Base-by-base conservation (phyloP, 495 filamentous ascomycete genomes). In the Tuber magnatum region DNA sequence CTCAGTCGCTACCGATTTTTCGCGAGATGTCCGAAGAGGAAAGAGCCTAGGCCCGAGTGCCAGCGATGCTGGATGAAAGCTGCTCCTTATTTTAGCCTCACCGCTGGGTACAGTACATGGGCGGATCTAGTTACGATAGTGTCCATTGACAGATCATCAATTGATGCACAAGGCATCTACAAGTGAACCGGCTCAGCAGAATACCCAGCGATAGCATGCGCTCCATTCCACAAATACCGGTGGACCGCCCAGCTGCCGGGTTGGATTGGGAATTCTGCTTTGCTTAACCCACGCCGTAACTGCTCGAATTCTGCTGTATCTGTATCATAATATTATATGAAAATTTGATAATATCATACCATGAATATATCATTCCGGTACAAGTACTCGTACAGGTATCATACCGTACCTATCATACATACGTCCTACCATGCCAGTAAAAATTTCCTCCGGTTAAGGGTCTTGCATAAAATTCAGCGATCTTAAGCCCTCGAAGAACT, bases 1-100 rank as follows among this genome's bases (percentile, higher is more conserved):
- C 56, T 65, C 18, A 65, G 28, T 65, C 56, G 56, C 28, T 65
- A 65, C 56, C 56, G 28, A 65, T 65, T 65, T 65, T 65, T 65
- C 56, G 28, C 56, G 56, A 18, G 56, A 65, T 65, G 56, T 65
- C 28, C 18, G 12, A 28, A 65, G 56, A 9, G 56, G 39, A 40
- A 35, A 65, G 35, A 65, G 56, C 56, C 56, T 20, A 65, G 56
- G 35, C 56, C 6, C n/a, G 56, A 65, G 28, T 65, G 28, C 56
- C 56, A 65, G 56, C 56, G 28, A 65, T 65, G 28, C 28, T 35
- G 56, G 14, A 35, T 65, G 56, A 32, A 65, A 65, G 56, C 14
- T 65, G 28, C 28, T 32, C 56, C 28, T 35, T 65, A 35, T 65
- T 65, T 65, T 65, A 35, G 56, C 56, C 16, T 32, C 56, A 20